Percentiles rank a stretch among this genome's conserved stretches.
These are phyloP conservation scores for Paecilomyces niveus DNA, from an alignment of 2,329 filamentous ascomycete species.

Conservation along the genomic window DNA sequence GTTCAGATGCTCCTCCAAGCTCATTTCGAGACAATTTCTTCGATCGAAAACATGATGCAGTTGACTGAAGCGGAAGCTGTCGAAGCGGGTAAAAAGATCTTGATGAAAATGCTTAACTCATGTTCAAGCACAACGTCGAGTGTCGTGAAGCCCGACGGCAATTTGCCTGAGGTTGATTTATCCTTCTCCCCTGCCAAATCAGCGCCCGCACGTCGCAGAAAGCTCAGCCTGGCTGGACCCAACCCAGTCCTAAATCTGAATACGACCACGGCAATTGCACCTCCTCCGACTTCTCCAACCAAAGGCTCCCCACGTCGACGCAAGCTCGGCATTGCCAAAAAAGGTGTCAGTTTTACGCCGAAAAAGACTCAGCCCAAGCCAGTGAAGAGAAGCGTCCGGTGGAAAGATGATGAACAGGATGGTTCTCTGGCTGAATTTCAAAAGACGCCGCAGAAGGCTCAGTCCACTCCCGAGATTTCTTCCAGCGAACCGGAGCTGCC, in stretches of 20 bases:
- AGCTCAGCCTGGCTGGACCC: constrained; percentile 34
- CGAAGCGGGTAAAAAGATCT: constrained; percentile 66
- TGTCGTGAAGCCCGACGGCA: constrained; percentile 84
- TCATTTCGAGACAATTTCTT: constrained; percentile 84
- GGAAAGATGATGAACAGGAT: constrained; percentile 85
- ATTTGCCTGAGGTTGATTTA: constrained; percentile 43
- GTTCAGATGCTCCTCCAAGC: constrained; percentile 79
- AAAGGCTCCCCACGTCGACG: constrained; percentile 76
- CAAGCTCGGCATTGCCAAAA: constrained; percentile 56
- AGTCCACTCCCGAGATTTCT: constrained; percentile 52
- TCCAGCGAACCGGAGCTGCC: constrained; percentile 44
- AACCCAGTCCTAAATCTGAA: constrained; percentile 19
- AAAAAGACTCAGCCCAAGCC: constrained; percentile 58
- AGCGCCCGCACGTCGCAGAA: constrained; percentile 66
- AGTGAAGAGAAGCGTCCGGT: constrained; percentile 74
- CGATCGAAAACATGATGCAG: constrained; percentile 70
- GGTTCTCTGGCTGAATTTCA: constrained; percentile 85
- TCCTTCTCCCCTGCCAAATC: constrained; percentile 62
- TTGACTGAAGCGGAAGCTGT: constrained; percentile 83
- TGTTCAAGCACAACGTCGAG: constrained; percentile 70
- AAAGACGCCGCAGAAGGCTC: constrained; percentile 71
- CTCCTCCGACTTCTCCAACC: constrained; percentile 52
- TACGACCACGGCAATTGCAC: constrained; percentile 23
- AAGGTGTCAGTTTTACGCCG: constrained; percentile 74
- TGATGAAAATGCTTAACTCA: constrained; percentile 69